Conservation (phyloP, 805 yeast genomes). For the Starmerella sirachaensis region DNA sequence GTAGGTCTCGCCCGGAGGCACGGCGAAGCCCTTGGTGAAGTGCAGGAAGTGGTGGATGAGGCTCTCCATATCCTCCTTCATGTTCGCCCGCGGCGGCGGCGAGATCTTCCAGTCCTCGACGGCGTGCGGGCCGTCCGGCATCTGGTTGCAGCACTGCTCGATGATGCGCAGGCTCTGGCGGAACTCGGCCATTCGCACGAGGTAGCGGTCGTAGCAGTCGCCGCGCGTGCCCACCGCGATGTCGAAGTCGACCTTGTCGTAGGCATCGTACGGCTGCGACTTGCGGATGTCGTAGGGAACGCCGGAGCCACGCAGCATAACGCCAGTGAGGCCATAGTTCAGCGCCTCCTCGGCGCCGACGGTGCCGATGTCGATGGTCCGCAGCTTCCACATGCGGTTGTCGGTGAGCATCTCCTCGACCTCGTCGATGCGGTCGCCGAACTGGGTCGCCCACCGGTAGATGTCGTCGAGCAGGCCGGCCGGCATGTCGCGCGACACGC, state of each 20-base stretch:
- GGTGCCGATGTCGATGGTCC: conserved; percentile 69
- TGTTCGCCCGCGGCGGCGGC: conserved; percentile 67
- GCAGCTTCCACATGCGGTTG: conserved; percentile 83
- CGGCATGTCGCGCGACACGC: conserved; percentile 80
- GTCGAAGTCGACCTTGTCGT: conserved; percentile 75
- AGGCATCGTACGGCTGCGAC: conserved; percentile 82
- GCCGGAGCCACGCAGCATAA: conserved; percentile 86
- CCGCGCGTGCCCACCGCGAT: conserved; percentile 78
- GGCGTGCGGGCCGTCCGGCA: conserved; percentile 87
- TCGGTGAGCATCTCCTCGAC: conserved; percentile 81
- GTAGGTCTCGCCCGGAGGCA: conserved; percentile 84
- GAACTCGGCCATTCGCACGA: conserved; percentile 82
- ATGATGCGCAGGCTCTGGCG: conserved; percentile 82
- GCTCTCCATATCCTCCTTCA: conserved; percentile 91
- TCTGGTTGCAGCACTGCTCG: conserved; percentile 78
- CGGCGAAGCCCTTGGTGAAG: conserved; percentile 79
- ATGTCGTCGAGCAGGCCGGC: conserved; percentile 79
- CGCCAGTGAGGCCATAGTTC: conserved; percentile 70
- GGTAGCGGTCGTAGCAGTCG: conserved; percentile 83
- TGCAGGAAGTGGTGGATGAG: conserved; percentile 79
- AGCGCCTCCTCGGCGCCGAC: conserved; percentile 80
- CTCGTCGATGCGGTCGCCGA: conserved; percentile 85
- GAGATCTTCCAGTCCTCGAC: conserved; percentile 79
- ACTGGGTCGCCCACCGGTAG: conserved; percentile 93
- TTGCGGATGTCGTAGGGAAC: conserved; percentile 77